These are phyloP conservation scores for Volvariella volvacea DNA, from an alignment of 1,284 basidiomycete genomes.

Conservation along the genomic window DNA sequence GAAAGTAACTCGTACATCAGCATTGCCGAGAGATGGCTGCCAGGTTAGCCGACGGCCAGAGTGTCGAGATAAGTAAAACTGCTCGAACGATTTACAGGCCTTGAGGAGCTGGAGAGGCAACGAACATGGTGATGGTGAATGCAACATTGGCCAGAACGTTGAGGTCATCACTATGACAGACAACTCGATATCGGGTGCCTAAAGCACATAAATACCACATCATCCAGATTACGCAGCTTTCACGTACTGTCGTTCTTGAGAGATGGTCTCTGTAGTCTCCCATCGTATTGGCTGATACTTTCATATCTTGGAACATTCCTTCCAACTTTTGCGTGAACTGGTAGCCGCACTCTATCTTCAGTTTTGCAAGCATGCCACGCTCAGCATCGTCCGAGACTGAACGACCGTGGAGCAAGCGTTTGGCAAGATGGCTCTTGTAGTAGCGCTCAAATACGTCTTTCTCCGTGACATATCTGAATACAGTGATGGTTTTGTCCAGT, in stretches of 20 bases:
- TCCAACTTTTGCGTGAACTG: constrained; percentile 98
- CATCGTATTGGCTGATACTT: constrained; percentile 81
- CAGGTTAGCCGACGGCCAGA: constrained; percentile 88
- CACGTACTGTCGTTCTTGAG: constrained; percentile 45
- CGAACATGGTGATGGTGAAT: constrained; percentile 54
- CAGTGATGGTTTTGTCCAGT: constrained; percentile 90
- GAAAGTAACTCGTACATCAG: constrained; percentile 85
- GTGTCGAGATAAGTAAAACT: constrained; percentile 87
- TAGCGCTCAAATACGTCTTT: constrained; percentile 99
- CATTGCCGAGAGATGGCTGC: constrained; percentile 91
- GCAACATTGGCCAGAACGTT: constrained; percentile 86
- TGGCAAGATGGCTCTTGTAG: constrained; percentile 95
- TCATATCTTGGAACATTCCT: constrained; percentile 99
- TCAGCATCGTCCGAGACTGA: constrained; percentile 98
- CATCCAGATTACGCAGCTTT: too few species aligned
- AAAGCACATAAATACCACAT: too few species aligned
- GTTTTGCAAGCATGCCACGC: constrained; percentile 94
- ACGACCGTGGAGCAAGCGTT: constrained; percentile 80
- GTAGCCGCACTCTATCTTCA: constrained; percentile 95
- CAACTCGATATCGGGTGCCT: constrained; percentile 74
- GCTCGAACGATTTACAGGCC: constrained; percentile 75
- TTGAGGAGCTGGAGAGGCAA: constrained; percentile 62
- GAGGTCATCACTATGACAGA: constrained; percentile 89
- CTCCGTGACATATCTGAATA: constrained; percentile 93
- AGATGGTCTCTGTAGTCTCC: constrained; percentile 64